Evolutionary conservation across 2,329 filamentous ascomycete species (phyloP).

Genomic region (Apiospora marii): DNA sequence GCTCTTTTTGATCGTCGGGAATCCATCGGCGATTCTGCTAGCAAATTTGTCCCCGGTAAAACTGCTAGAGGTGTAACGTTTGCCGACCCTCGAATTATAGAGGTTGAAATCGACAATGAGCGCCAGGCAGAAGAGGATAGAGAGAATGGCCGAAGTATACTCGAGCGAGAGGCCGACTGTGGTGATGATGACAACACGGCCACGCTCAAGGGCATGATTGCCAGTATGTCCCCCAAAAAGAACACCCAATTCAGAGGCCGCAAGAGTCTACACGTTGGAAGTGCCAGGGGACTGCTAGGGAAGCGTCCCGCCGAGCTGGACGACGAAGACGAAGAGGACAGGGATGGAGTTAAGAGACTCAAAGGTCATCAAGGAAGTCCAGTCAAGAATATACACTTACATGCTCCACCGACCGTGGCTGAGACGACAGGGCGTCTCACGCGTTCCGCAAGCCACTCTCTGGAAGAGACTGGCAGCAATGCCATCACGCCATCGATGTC

Average conservation of each 20-base stretch:
- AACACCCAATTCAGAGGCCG: slow-evolving; percentile 64
- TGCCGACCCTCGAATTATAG: slow-evolving; percentile 68
- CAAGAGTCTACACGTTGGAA: slow-evolving; percentile 80
- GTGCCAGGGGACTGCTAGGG: slow-evolving; percentile 75
- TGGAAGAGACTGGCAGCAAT: slow-evolving; percentile 48
- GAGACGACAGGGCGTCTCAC: slow-evolving; percentile 68
- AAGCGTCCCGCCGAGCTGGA: slow-evolving; percentile 79
- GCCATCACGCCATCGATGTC: slow-evolving; percentile 51
- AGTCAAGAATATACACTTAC: slow-evolving; percentile 76
- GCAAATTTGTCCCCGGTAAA: slow-evolving; percentile 66
- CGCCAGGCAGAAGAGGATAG: slow-evolving; percentile 66
- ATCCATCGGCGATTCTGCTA: slow-evolving; percentile 74
- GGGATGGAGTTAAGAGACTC: slow-evolving; percentile 71
- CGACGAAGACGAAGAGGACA: slow-evolving; percentile 66
- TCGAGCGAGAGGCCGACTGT: slow-evolving; percentile 60
- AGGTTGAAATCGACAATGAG: slow-evolving; percentile 69
- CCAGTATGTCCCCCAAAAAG: slow-evolving; percentile 76
- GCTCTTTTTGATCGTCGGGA: slow-evolving; percentile 74
- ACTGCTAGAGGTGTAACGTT: slow-evolving; percentile 63
- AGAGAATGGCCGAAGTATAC: slow-evolving; percentile 64
- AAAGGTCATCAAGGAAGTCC: slow-evolving; percentile 77
- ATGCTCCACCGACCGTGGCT: slow-evolving; percentile 72
- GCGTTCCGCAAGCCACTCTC: slow-evolving; percentile 56
- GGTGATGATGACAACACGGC: slow-evolving; percentile 67
- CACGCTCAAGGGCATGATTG: slow-evolving; percentile 79